Conservation (phyloP, 768 basidiomycete genomes). For the Termitomyces sp. region DNA sequence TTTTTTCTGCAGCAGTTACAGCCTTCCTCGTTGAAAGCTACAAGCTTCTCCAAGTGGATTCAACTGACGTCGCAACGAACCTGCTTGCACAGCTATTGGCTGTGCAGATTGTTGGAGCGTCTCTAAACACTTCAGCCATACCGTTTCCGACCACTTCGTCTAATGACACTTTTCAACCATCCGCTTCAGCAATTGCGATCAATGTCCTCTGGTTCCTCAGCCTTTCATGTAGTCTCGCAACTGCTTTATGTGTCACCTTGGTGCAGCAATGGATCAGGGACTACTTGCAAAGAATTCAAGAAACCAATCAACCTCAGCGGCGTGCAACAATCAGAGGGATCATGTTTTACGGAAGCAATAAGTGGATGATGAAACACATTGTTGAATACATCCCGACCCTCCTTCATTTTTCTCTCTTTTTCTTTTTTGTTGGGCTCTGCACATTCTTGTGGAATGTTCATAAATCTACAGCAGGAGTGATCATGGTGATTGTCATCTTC, state of each 20-base stretch:
- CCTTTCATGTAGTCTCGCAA: constrained; percentile 20
- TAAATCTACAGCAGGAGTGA: too few relatives aligned
- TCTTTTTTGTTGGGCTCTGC: too few relatives aligned
- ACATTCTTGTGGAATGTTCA: too few relatives aligned
- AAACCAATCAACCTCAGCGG: not conserved
- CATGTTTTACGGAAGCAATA: not conserved
- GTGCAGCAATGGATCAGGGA: not conserved
- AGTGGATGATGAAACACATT: too few relatives aligned
- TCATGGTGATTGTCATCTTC: not conserved
- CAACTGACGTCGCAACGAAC: constrained; percentile 19
- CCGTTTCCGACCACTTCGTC: not conserved
- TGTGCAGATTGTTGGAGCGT: constrained; percentile 2
- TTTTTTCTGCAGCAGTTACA: constrained; percentile 37
- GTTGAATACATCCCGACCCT: too few relatives aligned
- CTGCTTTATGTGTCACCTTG: constrained; percentile 23
- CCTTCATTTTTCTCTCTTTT: too few relatives aligned
- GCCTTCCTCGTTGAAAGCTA: constrained; percentile 35
- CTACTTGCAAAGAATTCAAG: not conserved
- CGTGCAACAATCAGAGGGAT: not conserved
- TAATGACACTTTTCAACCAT: constrained; percentile 13
- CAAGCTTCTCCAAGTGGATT: constrained; percentile 25
- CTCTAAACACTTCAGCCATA: not conserved
- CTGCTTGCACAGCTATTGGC: constrained; percentile 20
- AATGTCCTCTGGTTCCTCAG: constrained; percentile 29
- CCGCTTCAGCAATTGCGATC: constrained; percentile 18